These are phyloP conservation scores for Albophoma yamanashiensis DNA, from an alignment of 2,329 filamentous ascomycete genomes.

Conservation along the genomic window DNA sequence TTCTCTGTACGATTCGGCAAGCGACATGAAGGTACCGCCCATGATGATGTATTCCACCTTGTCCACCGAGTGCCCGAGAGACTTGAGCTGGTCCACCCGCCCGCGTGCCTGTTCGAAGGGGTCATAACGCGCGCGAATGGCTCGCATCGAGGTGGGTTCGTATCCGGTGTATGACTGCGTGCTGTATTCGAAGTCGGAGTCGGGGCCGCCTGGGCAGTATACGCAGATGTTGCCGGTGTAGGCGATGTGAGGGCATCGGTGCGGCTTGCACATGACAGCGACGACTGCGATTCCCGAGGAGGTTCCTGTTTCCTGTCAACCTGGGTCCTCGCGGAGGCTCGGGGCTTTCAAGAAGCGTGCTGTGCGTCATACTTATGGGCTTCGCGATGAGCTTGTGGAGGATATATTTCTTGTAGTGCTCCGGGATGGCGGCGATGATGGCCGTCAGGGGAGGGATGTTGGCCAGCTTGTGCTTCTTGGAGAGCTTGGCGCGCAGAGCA, in stretches of 20 bases:
- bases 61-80: conserved; percentile 90
- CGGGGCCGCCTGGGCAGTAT: conserved; percentile 93
- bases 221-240: conserved; percentile 99
- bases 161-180: conserved; percentile 99
- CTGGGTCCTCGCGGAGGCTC: background rate
- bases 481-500: conserved; percentile 69
- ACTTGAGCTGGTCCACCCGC: conserved; percentile 92
- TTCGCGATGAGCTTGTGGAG: conserved; percentile 93
- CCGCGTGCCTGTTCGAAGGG: conserved; percentile 96
- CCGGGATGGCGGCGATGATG: conserved; percentile 96
- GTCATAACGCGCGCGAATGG: conserved; percentile 92
- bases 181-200: conserved; percentile 98
- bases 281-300: conserved; percentile 97
- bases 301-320: conserved; percentile 47
- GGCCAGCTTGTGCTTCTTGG: conserved; percentile 85
- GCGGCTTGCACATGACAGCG: conserved; percentile 98
- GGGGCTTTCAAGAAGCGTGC: background rate
- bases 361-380: conserved; percentile 59
- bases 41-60: conserved; percentile 99
- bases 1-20: conserved; percentile 80
- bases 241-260: conserved; percentile 93
- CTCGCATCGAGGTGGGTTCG: conserved; percentile 96
- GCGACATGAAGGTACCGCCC: conserved; percentile 98
- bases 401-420: conserved; percentile 99
- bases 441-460: conserved; percentile 87